These are phyloP conservation scores for Cyphellophora attinorum DNA, from an alignment of 2,329 filamentous ascomycete species.

Conservation along the genomic window DNA sequence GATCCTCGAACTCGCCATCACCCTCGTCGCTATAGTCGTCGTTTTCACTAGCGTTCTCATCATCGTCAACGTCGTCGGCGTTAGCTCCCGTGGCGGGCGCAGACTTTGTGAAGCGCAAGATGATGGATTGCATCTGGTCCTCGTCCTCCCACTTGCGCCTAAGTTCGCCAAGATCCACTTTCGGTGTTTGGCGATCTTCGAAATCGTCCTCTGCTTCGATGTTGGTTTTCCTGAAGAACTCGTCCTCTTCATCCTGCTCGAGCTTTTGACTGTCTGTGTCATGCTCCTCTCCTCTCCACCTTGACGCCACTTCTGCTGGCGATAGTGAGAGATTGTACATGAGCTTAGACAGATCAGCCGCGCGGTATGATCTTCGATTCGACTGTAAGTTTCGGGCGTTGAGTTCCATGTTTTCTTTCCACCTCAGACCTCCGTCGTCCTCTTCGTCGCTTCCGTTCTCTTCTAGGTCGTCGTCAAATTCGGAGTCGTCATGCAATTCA, in stretches of 20 bases:
- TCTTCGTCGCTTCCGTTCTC: constrained; percentile 47
- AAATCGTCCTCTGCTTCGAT: constrained; percentile 37
- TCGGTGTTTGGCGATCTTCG: constrained; percentile 71
- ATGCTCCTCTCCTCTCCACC: constrained; percentile 64
- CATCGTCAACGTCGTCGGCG: constrained; percentile 43
- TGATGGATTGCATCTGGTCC: constrained; percentile 65
- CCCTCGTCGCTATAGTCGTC: constrained; percentile 49
- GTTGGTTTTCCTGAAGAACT: constrained; percentile 52
- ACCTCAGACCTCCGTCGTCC: constrained; percentile 63
- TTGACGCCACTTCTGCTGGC: constrained; percentile 63
- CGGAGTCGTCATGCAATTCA: constrained; percentile 42
- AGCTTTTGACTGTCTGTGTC: constrained; percentile 51
- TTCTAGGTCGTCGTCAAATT: constrained; percentile 40
- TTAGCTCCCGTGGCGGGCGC: constrained; percentile 49
- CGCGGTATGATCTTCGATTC: constrained; percentile 62
- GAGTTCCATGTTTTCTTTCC: constrained; percentile 80
- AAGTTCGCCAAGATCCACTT: constrained; percentile 69
- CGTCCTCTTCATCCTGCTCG: constrained; percentile 56
- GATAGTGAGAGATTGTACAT: constrained; percentile 79
- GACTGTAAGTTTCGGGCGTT: constrained; percentile 64
- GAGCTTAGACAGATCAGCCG: constrained; percentile 71
- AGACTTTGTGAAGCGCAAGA: constrained; percentile 64
- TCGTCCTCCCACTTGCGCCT: constrained; percentile 77
- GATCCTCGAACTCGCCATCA: constrained; percentile 75
- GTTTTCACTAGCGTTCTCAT: constrained; percentile 44